Base-by-base conservation (phyloP, 257 asterid species). In the Handroanthus guayacan region DNA sequence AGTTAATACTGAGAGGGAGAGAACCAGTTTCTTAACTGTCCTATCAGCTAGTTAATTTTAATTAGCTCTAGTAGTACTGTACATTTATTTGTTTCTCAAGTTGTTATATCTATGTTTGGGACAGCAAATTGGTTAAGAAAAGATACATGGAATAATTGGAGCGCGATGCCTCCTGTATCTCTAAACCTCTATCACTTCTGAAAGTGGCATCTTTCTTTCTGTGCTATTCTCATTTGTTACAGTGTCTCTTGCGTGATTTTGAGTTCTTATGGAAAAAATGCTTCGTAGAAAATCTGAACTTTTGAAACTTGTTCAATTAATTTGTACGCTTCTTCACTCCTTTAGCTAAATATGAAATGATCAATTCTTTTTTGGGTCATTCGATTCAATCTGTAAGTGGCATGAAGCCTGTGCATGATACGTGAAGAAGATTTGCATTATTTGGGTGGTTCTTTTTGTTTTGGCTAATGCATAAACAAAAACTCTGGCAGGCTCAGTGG, bases 361-460 rank as follows among this genome's bases (percentile, higher is more conserved):
- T 37, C 14, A 66, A 12, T 11, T 18, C 12, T 61, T 18, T 11
- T 45, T 45, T 1, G 5, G 25, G 41, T 12, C 71, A 37, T 69
- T 45, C 45, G 51, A 18, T 69, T 45, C 18, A 20, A 37, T 66
- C 64, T 61, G 45, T 52, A 10, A 68, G 64, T 37, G 52, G 25
- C 17, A 58, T 75, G 73, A 64, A 34, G 44, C 37, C 60, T 6
- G 2, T 54, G 67, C 70, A 61, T 75, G 78, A 50, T 25, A 14
- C 18, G n/a, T 18, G 48, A 63, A 54, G 67, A 34, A 61, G 62
- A 13, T 1, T 25, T 17, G 31, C 31, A 36, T 56, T 52, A 9
- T 48, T 51, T 51, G 65, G 39, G 70, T 37, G 36, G 60, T 54
- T 81, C 50, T 65, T 38, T 25, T 25, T 25, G 0, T 25, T 25